Base-by-base conservation (phyloP, 768 basidiomycete species). In the Lepiota venenata region DNA sequence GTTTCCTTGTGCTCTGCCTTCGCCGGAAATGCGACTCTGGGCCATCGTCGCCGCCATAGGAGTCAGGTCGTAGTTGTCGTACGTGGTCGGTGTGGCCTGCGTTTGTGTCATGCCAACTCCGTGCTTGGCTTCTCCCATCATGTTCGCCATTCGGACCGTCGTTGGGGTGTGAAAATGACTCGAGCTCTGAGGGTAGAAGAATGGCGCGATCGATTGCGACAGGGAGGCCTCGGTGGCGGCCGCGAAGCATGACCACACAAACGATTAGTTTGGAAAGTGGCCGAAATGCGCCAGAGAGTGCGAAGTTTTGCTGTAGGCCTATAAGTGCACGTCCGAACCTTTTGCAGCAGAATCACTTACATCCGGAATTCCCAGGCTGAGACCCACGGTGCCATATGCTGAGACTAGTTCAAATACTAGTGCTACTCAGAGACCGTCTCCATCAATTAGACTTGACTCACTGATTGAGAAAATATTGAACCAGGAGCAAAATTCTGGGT, bases 201-300 rank as follows among this genome's bases (percentile, higher is more conserved):
- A 95, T 81, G 0, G 93, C 91, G 49, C 93, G 83, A 69, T 93
- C 91, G 44, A 94, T 92, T 8, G 91, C 92, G 18, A 90, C 86
- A 0, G 91, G 91, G 6, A 93, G 72, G 36, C 92, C 91, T 44
- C 94, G 86, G 68, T 98, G 94, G 11, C 93, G 82, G 7, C 94
- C 93, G 54, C 97, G 88, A 57, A 99, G 79, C 92, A 98, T 98
- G 60, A 98, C 93, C 9, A 81, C 67, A 63, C 84, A 86, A 22
- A 98, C 61, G 53, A 98, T 84, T 35, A 98, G 78, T 68, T 98
- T 98, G 0, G 93, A 94, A 4, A 97, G 69, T 0, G 87, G 81
- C 12, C 78, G 74, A 55, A 95, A 84, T 9, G 86, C 82, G 1
- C 93, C 95, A 4, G 83, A 82, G 50, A 98, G 79, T 0, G 91